A percentile compares a stretch with the other conserved stretches of the same genome.
These are phyloP conservation scores for Tulasnella sp. DNA, from an alignment of 768 basidiomycete species.

Conservation along the genomic window DNA sequence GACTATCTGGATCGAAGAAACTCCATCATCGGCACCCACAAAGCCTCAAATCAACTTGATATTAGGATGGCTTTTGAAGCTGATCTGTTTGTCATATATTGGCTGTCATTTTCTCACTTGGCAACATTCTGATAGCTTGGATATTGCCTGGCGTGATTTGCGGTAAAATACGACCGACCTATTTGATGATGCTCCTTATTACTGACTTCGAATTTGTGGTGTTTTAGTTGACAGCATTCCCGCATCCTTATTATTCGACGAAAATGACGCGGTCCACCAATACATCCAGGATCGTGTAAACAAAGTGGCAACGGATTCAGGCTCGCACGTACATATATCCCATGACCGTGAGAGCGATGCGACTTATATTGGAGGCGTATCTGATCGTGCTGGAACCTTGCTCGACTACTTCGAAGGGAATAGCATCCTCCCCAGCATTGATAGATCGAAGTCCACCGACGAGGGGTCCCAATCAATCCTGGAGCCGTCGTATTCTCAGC, in stretches of 20 bases:
- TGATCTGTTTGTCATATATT: too few relatives aligned
- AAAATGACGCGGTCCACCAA: slow-evolving; percentile 54
- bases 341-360: slow-evolving; percentile 24
- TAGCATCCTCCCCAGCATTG: slow-evolving; percentile 55
- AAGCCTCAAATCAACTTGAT: neutral
- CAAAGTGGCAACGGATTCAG: slow-evolving; percentile 31
- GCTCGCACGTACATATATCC: slow-evolving; percentile 36
- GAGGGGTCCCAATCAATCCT: slow-evolving; percentile 31
- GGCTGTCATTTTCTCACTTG: too few relatives aligned
- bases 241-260: slow-evolving; percentile 69
- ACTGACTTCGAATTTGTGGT: slow-evolving; percentile 1
- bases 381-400: too few relatives aligned
- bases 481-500: slow-evolving; percentile 58
- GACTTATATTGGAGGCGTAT: slow-evolving; percentile 49
- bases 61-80: too few relatives aligned
- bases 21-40: neutral
- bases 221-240: slow-evolving; percentile 47
- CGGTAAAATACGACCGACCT: slow-evolving; percentile 23
- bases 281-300: slow-evolving; percentile 48
- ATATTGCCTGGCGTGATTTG: slow-evolving; percentile 44
- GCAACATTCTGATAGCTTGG: too few relatives aligned
- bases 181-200: neutral
- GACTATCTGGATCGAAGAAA: slow-evolving; percentile 14
- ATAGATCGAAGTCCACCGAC: slow-evolving; percentile 34
- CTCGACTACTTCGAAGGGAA: slow-evolving; percentile 19